Base-by-base conservation (phyloP, 176 grass and related monocot species). In the Thinopyrum elongatum region DNA sequence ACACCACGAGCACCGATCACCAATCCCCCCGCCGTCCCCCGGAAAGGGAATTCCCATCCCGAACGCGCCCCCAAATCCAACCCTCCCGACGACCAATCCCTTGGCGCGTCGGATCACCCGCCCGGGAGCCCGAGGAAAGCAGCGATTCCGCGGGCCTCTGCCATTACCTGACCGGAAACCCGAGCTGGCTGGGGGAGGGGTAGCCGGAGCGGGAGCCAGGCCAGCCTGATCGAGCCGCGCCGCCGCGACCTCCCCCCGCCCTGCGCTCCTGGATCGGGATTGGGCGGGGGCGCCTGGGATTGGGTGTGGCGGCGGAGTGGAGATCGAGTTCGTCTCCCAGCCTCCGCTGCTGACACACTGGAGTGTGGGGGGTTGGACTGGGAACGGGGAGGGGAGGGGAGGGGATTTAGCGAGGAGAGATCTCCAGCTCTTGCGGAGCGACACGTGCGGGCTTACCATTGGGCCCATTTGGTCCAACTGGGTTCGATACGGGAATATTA, bases 331-430 rank as follows among this genome's bases (percentile, higher is more conserved):
- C 6, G 53, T 19, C 53, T 57, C 19, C 2, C 30, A 77, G 75
- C 49, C 76, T 60, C 74, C 55, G 76, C 53, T 4, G 60, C 36
- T 64, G 60, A 65, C 23, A 29, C 38, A 46, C 5, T 65, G 26
- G 60, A 30, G 78, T 8, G 60, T 7, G 60, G 78, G 64, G 78
- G 60, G 21, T 75, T 75, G 42, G 15, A 49, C 0, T 25, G 9
- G 27, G 72, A 15, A 74, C 3, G 23, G 26, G 15, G 57, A 39
- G 38, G 38, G 38, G 38, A 41, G 33, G 38, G 57, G 33, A 46
- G 49, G 16, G 78, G 78, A 80, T 65, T 80, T 80, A 29, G 61
- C 38, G 38, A 28, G 34, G 11, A 41, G 38, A 66, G 62, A 81
- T 51, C 79, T 66, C 79, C 79, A 15, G 28, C 79, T 51, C 62